Evolutionary conservation across 768 basidiomycete genomes (phyloP), one percentile per base, ranked within the genome.

Genomic region (Suillus decipiens): DNA sequence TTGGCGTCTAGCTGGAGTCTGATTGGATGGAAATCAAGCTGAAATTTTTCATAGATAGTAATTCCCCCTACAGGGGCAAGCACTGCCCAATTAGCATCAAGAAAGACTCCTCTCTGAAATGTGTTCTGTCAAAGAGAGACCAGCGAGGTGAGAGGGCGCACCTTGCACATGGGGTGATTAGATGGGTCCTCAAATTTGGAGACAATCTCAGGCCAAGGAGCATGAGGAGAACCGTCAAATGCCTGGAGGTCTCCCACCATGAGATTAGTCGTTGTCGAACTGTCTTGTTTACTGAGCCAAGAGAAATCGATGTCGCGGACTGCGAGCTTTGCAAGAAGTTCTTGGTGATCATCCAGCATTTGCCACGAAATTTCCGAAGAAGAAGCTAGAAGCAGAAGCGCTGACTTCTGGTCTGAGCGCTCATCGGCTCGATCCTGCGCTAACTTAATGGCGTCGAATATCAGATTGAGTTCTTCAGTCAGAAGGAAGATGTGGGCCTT

Each of bases 21-120:
- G 68, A 98, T 82, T 0, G 95, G 96, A 73, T 96, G 94, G 47
- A 97, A 79, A 33, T 86, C 84, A 41, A 96, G 77, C 66, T 91
- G 86, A 68, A 97, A 92, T 34, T 83, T 80, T 72, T 94, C 89
- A 73, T 94, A 89, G 66, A 97, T 92, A 1, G 89, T 86, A 67
- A 99, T 97, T 14, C 96, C 96, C 22, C 95, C 96, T 28, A 98
- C 95, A 17, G 95, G 92, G 1, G 94, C 85, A n/a, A 94, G 79
- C 31, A 92, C 84, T 4, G 82, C 86, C 95, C 95, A 96, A 61
- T 87, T 85, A 2, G 89, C 89, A 1, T 87, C 78, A 22, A 89
- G 80, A 73, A 96, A 95, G 28, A 93, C 74, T 17, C 89, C 86
- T 63, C 82, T 81, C 89, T 93, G 66, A 17, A 67, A 41, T 62